Base-by-base conservation (phyloP, 352 stramenopile genomes). In the Phytophthora cactorum region DNA sequence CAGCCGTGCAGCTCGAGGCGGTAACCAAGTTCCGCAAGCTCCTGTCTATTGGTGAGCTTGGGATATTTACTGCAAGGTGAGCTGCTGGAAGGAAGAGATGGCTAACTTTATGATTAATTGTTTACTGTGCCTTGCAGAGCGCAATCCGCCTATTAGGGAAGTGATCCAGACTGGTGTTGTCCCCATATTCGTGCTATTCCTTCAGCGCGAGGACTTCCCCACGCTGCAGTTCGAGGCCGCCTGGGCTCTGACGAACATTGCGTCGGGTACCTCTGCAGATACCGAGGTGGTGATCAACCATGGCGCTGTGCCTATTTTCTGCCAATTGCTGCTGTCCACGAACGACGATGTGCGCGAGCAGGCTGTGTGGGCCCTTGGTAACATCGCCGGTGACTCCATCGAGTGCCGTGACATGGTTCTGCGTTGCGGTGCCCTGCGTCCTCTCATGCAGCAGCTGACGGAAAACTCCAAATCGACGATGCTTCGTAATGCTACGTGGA, bases 181-280 rank as follows among this genome's bases (percentile, higher is more conserved):
- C 31, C 98, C 98, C 11, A 90, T 97, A 44, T 99, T 99, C 66
- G 97, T 99, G 29, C 82, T 98, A 78, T 99, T 99, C 78, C 84
- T 99, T 53, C 84, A 98, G 73, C 87, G 93, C 43, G 93, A 99
- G 58, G 95, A 98, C 70, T 98, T 96, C 55, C 84, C 84, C 38
- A 84, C 79, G 51, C 71, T 95, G 39, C 98, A 99, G 80, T 99
- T 99, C 68, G 98, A 99, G 75, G 97, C 98, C 22, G 98, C 98
- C 5, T 99, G 98, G 98, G 97, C 97, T 32, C 79, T 99, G n/a
- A 99, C 98, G 34, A 99, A 99, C 80, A 99, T 99, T 78, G 97
- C 97, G 12, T 99, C 93, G 27, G 98, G 98, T 47, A 99, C 97
- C 8, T 98, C 93, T 47, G 93, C 99, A 11, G 95, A 99, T 79